These are phyloP conservation scores for Zygoascus biomembranicola DNA, from an alignment of 805 yeast species.

Conservation along the genomic window DNA sequence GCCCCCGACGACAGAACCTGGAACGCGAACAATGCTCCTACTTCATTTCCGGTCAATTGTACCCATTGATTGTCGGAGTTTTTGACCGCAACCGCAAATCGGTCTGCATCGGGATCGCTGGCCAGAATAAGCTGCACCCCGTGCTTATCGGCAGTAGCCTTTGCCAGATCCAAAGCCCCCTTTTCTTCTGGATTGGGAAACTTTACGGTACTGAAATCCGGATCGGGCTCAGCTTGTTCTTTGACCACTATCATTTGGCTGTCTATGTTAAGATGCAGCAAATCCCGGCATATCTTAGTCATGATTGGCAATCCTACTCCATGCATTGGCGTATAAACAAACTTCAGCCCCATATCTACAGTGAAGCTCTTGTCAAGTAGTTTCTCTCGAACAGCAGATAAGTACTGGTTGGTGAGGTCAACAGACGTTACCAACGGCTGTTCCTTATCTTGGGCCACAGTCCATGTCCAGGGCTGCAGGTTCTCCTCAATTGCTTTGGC, in stretches of 20 bases:
- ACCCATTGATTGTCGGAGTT: slow-evolving; percentile 43
- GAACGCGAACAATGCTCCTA: slow-evolving; percentile 77
- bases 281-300: slow-evolving; percentile 30
- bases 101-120: slow-evolving; percentile 95
- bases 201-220: slow-evolving; percentile 72
- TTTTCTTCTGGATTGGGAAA: slow-evolving; percentile 96
- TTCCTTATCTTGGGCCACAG: slow-evolving; percentile 31
- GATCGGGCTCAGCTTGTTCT: slow-evolving; percentile 71
- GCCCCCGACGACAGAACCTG: slow-evolving; percentile 22
- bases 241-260: slow-evolving; percentile 36
- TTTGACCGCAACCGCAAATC: slow-evolving; percentile 75
- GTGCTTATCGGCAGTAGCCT: slow-evolving; percentile 46
- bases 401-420: slow-evolving; percentile 14
- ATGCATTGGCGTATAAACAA: slow-evolving; percentile 91
- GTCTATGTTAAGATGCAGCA: slow-evolving; percentile 30
- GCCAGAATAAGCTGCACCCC: slow-evolving; percentile 59
- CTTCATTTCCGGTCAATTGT: slow-evolving; percentile 85
- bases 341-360: slow-evolving; percentile 17
- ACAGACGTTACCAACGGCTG: slow-evolving; percentile 26
- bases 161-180: slow-evolving; percentile 78
- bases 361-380: slow-evolving; percentile 1
- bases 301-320: slow-evolving; percentile 80
- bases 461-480: slow-evolving; percentile 51
- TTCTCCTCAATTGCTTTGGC: slow-evolving; percentile 55
- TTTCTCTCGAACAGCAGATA: slow-evolving; percentile 6